phyloP scores from a whole-genome alignment of 2,329 filamentous ascomycete genomes.

The Metarhizium album region DNA sequence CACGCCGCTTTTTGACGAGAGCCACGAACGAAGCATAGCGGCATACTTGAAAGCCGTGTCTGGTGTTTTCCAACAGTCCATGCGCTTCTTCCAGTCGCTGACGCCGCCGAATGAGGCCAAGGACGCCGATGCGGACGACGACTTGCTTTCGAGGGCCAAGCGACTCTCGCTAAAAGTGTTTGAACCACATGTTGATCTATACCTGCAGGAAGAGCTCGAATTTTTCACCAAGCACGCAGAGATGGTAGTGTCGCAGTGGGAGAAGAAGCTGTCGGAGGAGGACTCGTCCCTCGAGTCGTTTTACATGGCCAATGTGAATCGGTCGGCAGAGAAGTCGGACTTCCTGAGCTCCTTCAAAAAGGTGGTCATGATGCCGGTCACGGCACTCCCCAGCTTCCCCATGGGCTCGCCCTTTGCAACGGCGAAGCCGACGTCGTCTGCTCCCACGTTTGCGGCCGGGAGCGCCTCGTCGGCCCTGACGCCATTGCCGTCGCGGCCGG shows the following conservation, averaged over 20 bases:
- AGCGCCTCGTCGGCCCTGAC: slow-evolving; percentile 17
- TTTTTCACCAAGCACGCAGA: slow-evolving; percentile 71
- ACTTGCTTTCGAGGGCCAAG: slow-evolving; percentile 54
- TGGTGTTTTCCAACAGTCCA: slow-evolving; percentile 75
- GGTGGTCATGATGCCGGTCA: slow-evolving; percentile 98
- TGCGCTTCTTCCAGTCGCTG: slow-evolving; percentile 65
- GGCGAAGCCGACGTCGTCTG: slow-evolving; percentile 20
- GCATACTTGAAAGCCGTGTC: slow-evolving; percentile 80
- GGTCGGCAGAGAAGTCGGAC: slow-evolving; percentile 91
- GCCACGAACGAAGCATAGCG: slow-evolving; percentile 63
- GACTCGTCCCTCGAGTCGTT: slow-evolving; percentile 86
- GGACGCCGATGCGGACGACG: slow-evolving; percentile 33
- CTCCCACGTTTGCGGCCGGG: slow-evolving; percentile 11
- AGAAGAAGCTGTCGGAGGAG: slow-evolving; percentile 82
- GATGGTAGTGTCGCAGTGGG: slow-evolving; percentile 72
- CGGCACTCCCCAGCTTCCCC: slow-evolving; percentile 64
- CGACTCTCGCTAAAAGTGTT: slow-evolving; percentile 63
- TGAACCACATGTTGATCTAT: slow-evolving; percentile 87
- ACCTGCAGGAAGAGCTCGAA: slow-evolving; percentile 83
- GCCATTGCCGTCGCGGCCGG: slow-evolving; percentile 34
- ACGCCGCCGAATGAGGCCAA: slow-evolving; percentile 45
- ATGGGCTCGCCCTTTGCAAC: slow-evolving; percentile 47
- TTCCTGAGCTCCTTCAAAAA: slow-evolving; percentile 96
- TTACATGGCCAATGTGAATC: slow-evolving; percentile 90
- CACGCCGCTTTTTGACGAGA: slow-evolving; percentile 75